A percentile compares a stretch with the other conserved stretches of the same genome.
Evolutionary conservation across 768 basidiomycete species (phyloP).

Genomic region (Cubamyces lactineus): DNA sequence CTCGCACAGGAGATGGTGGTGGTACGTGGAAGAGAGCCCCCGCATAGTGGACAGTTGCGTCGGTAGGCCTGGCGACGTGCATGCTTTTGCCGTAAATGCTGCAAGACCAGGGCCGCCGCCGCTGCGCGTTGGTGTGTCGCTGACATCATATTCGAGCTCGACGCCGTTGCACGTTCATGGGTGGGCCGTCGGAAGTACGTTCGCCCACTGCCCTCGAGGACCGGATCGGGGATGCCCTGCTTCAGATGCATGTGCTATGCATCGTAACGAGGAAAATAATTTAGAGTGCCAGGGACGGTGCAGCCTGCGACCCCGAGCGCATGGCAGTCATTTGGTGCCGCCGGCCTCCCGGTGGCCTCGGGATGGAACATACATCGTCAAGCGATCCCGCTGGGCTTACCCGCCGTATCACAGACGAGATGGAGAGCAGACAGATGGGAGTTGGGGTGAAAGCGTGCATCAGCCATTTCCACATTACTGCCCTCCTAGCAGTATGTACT

Average conservation of each 20-base stretch:
- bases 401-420: background rate
- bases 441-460: background rate
- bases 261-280: background rate
- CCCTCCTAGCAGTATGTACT: too few relatives aligned
- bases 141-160: background rate
- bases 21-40: conserved; percentile 21
- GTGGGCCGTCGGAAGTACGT: background rate
- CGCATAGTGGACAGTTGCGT: background rate
- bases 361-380: background rate
- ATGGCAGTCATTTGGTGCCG: background rate
- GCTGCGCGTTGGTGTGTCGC: background rate
- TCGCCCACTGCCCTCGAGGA: background rate
- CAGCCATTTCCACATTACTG: too few relatives aligned
- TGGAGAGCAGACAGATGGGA: background rate
- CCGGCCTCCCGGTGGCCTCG: conserved; percentile 1
- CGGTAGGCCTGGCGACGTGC: too few relatives aligned
- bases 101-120: too few relatives aligned
- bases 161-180: background rate
- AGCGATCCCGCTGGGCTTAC: background rate
- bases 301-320: too few relatives aligned
- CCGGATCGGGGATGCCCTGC: background rate
- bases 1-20: too few relatives aligned
- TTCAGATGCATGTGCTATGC: background rate
- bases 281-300: too few relatives aligned
- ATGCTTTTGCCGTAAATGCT: too few relatives aligned